phyloP scores from a whole-genome alignment of 2,329 filamentous ascomycete genomes.

The Fusarium humuli region DNA sequence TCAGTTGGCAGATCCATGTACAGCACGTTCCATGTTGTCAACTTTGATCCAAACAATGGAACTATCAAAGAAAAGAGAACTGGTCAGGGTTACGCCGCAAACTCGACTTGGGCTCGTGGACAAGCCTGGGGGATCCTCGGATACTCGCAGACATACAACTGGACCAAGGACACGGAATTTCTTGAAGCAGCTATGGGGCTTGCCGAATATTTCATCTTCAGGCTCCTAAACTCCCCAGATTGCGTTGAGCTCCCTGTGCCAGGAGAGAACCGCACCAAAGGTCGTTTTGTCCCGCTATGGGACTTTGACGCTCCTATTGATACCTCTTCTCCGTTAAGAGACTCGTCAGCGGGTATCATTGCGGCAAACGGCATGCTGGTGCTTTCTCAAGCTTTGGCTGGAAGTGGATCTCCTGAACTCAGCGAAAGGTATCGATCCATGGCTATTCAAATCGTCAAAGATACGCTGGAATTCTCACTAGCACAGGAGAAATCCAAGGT shows the following conservation, averaged over 20 bases:
- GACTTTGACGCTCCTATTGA: conserved; percentile 62
- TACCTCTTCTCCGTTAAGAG: conserved; percentile 47
- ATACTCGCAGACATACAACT: conserved; percentile 61
- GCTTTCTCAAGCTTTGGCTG: conserved; percentile 50
- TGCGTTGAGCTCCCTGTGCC: conserved; percentile 43
- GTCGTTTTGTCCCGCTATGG: conserved; percentile 51
- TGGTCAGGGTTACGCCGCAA: conserved; percentile 59
- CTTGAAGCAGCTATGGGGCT: conserved; percentile 58
- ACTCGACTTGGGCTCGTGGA: conserved; percentile 63
- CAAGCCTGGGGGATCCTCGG: conserved; percentile 65
- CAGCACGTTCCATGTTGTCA: conserved; percentile 61
- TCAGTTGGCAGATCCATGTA: conserved; percentile 41
- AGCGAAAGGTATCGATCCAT: conserved; percentile 44
- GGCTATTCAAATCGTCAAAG: conserved; percentile 47
- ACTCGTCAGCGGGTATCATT: conserved; percentile 54
- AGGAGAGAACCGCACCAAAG: conserved; percentile 19
- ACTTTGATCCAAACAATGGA: conserved; percentile 59
- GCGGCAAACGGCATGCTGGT: conserved; percentile 56
- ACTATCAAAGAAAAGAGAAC: conserved; percentile 59
- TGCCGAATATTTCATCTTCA: conserved; percentile 62
- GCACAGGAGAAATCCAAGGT: conserved; percentile 27
- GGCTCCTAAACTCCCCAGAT: conserved; percentile 52
- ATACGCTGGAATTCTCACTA: conserved; percentile 48
- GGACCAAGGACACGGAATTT: conserved; percentile 59
- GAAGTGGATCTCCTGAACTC: conserved; percentile 11